A percentile compares a stretch with the other conserved stretches of the same genome.
These are phyloP conservation scores for Rhizomucor miehei DNA, from an alignment of 371 early-diverging fungal species.

Conservation along the genomic window DNA sequence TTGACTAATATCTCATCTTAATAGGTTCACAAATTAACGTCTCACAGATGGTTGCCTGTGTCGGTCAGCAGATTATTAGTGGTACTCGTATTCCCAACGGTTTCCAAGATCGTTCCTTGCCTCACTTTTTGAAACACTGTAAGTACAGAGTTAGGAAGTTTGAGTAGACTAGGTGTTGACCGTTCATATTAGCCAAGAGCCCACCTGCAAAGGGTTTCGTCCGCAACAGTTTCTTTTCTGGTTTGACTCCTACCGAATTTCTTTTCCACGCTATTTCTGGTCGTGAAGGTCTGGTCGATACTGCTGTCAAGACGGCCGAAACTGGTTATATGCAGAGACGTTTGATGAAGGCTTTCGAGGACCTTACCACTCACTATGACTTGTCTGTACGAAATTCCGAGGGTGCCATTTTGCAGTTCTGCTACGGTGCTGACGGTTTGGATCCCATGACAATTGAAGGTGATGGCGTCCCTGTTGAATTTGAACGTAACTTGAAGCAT, in stretches of 20 bases:
- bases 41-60: constrained; percentile 99
- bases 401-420: constrained; percentile 95
- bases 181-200: constrained; percentile 69
- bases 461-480: constrained; percentile 87
- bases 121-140: constrained; percentile 93
- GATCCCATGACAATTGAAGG: constrained; percentile 97
- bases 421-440: constrained; percentile 97
- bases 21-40: constrained; percentile 95
- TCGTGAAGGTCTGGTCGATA: constrained; percentile 99
- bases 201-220: constrained; percentile 99
- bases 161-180: too few species aligned
- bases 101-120: constrained; percentile 95
- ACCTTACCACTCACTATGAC: constrained; percentile 95
- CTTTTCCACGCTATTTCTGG: constrained; percentile 99
- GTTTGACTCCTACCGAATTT: constrained; percentile 96
- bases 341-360: constrained; percentile 99
- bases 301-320: constrained; percentile 99
- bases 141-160: too few species aligned
- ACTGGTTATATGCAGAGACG: constrained; percentile 99
- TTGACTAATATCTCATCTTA: neutral
- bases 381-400: constrained; percentile 93
- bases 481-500: constrained; percentile 79
- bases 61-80: constrained; percentile 99
- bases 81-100: constrained; percentile 97
- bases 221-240: constrained; percentile 95